phyloP scores from a whole-genome alignment of 345 rosid genomes.

The Litchi chinensis region DNA sequence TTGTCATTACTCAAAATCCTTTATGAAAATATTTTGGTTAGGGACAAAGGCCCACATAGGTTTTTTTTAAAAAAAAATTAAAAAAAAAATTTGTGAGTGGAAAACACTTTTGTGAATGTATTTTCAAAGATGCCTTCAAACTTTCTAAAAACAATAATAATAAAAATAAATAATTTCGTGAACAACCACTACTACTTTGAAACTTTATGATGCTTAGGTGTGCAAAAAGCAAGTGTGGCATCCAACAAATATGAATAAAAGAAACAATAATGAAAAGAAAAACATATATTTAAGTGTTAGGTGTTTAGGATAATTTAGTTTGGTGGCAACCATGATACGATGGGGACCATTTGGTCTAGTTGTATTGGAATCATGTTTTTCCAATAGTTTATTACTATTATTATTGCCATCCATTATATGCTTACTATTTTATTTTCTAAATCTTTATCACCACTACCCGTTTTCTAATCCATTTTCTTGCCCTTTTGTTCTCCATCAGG shows the following conservation, averaged over 20 bases:
- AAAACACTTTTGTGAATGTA: neutral
- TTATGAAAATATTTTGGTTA: no score
- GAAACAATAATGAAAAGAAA: no score
- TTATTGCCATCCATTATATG: neutral
- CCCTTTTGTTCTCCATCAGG: neutral
- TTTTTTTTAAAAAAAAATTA: no score
- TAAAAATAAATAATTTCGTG: neutral
- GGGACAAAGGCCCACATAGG: no score
- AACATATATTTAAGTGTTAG: neutral
- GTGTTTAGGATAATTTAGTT: constrained; percentile 24
- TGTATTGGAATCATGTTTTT: constrained; percentile 16
- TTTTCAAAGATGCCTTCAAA: neutral
- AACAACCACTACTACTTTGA: neutral
- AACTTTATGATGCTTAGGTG: constrained; percentile 2
- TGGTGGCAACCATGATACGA: constrained; percentile 23
- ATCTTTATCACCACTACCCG: constrained; percentile 16
- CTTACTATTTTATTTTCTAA: constrained; percentile 2
- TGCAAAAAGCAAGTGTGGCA: neutral
- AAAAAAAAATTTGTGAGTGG: no score
- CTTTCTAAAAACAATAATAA: neutral
- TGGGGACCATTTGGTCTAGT: constrained; percentile 9
- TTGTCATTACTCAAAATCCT: no score
- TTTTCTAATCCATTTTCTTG: constrained; percentile 3
- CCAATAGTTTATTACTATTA: neutral
- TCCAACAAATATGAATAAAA: neutral